These are phyloP conservation scores for Xylariaceae sp. DNA, from an alignment of 2,329 filamentous ascomycete species.

Conservation along the genomic window DNA sequence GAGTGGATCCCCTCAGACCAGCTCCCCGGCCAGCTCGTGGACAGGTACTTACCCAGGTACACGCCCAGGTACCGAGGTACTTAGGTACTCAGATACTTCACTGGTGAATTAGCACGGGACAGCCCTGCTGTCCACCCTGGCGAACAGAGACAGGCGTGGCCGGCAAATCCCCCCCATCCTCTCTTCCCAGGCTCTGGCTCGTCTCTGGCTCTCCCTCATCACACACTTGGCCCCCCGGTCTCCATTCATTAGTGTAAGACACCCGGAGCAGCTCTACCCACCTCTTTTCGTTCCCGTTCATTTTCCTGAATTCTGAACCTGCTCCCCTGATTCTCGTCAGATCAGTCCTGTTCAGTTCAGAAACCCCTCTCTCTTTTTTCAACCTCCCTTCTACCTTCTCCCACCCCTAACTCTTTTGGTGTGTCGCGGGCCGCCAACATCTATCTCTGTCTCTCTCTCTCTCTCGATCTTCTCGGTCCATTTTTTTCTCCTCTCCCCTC, in stretches of 20 bases:
- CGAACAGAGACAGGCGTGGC: slow-evolving; percentile 7
- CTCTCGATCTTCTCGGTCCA: slow-evolving; percentile 15
- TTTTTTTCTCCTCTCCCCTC: slow-evolving; percentile 12
- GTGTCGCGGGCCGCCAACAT: slow-evolving; percentile 30
- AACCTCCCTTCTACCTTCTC: slow-evolving; percentile 32
- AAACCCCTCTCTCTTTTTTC: slow-evolving; percentile 37
- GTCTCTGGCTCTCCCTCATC: slow-evolving; percentile 14
- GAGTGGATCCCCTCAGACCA: slow-evolving; percentile 1
- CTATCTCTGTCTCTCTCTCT: slow-evolving; percentile 22
- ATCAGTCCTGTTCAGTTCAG: slow-evolving; percentile 38
- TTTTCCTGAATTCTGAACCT: slow-evolving; percentile 32
- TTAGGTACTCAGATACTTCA: neutral
- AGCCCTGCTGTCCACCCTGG: slow-evolving; percentile 14
- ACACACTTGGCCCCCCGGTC: slow-evolving; percentile 21
- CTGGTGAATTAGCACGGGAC: slow-evolving; percentile 10
- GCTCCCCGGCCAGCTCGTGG: slow-evolving; percentile 1
- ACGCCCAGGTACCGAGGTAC: too few relatives aligned
- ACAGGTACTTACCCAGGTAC: neutral
- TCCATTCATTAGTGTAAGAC: slow-evolving; percentile 30
- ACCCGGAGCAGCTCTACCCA: slow-evolving; percentile 24
- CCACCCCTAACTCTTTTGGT: slow-evolving; percentile 29
- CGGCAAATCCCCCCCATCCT: slow-evolving; percentile 18
- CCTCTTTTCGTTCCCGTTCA: slow-evolving; percentile 29
- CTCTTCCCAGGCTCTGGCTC: neutral
- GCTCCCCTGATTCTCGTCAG: slow-evolving; percentile 35